Percentiles rank a stretch among this genome's conserved stretches.
Conservation (phyloP, 176 grass and related monocot species). For the Musa schizocarpa region DNA sequence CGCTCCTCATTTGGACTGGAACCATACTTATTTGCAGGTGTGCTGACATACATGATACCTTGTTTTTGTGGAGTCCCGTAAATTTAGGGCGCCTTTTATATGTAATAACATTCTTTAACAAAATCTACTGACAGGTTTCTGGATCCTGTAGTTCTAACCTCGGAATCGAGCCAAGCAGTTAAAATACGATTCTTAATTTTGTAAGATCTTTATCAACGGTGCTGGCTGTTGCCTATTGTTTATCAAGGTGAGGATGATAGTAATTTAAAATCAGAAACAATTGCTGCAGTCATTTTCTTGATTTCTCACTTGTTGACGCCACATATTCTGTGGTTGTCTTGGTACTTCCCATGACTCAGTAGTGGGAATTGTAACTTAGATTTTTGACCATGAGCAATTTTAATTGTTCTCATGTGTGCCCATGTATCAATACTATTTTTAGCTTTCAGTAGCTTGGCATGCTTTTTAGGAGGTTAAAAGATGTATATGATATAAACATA, state of each 20-base stretch:
- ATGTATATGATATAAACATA: neutral
- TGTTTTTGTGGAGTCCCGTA: neutral
- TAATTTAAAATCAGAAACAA: neutral
- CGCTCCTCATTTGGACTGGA: slow-evolving; percentile 86
- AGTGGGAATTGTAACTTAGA: too few species aligned
- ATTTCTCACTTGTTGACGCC: neutral
- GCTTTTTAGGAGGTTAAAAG: too few species aligned
- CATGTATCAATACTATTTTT: neutral
- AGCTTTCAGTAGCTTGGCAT: neutral
- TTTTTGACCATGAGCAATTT: neutral
- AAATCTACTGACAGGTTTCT: slow-evolving; percentile 37
- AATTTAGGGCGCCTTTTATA: slow-evolving; percentile 17
- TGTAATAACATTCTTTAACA: neutral
- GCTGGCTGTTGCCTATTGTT: slow-evolving; percentile 64
- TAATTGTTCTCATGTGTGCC: neutral
- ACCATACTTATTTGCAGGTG: slow-evolving; percentile 83
- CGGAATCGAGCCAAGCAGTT: slow-evolving; percentile 64
- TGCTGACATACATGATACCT: neutral
- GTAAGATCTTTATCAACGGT: slow-evolving; percentile 87
- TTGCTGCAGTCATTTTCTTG: neutral
- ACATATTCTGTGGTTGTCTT: neutral
- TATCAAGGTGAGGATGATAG: slow-evolving; percentile 52
- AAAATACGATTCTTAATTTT: slow-evolving; percentile 64
- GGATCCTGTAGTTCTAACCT: slow-evolving; percentile 67
- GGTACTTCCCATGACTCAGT: neutral